phyloP scores from a whole-genome alignment of 139 green algal species.

The Desmodesmus armatus region DNA sequence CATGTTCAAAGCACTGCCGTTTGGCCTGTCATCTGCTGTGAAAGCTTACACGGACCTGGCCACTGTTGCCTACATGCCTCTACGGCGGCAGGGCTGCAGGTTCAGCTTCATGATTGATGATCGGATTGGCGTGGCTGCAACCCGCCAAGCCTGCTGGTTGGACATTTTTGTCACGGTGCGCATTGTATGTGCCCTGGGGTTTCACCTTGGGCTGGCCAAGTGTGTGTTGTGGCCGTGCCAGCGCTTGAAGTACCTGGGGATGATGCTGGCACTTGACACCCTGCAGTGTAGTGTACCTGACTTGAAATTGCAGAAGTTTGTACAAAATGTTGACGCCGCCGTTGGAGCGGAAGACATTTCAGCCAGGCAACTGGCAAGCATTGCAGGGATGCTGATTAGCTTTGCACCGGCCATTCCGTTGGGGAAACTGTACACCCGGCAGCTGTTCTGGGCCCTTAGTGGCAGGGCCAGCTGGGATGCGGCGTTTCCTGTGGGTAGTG shows the following conservation, averaged over 20 bases:
- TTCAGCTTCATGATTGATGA: constrained; percentile 38
- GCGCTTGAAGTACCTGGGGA: neutral
- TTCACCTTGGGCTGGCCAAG: constrained; percentile 17
- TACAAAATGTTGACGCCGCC: neutral
- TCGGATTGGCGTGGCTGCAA: neutral
- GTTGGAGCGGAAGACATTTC: neutral
- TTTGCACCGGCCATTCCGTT: constrained; percentile 4
- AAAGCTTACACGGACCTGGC: constrained; percentile 11
- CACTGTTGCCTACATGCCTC: neutral
- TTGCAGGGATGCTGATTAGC: constrained; percentile 7
- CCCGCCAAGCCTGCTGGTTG: neutral
- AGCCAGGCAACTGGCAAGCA: neutral
- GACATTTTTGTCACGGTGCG: constrained; percentile 3
- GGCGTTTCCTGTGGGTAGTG: neutral
- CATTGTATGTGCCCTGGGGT: constrained; percentile 10
- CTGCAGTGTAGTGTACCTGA: neutral
- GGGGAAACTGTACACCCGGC: neutral
- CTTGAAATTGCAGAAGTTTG: constrained; percentile 25
- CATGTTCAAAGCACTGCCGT: constrained; percentile 20
- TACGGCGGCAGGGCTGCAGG: neutral
- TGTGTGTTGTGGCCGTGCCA: constrained; percentile 12
- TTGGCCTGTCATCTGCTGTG: constrained; percentile 26
- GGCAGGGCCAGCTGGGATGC: neutral
- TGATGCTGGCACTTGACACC: neutral
- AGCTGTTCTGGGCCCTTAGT: neutral